These are phyloP conservation scores for Emericellopsis atlantica DNA, from an alignment of 2,329 filamentous ascomycete species.

Conservation along the genomic window DNA sequence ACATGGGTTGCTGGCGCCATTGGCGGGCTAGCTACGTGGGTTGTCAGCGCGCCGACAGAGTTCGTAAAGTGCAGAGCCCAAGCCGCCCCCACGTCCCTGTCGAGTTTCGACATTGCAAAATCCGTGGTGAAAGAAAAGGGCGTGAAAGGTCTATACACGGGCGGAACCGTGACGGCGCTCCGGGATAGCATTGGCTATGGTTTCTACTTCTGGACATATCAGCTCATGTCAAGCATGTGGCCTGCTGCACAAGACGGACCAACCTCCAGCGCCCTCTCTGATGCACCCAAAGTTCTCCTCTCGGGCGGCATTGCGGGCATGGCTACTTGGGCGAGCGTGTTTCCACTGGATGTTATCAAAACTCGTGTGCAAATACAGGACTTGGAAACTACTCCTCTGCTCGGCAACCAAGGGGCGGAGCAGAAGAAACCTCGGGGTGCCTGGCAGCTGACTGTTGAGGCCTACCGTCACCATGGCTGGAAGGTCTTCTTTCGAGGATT, in stretches of 20 bases:
- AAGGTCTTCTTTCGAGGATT: conserved; percentile 61
- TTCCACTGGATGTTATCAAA: conserved; percentile 86
- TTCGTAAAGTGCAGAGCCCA: conserved; percentile 84
- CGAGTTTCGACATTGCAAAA: conserved; percentile 51
- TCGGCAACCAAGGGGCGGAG: neutral
- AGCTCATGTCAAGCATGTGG: conserved; percentile 54
- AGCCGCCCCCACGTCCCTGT: conserved; percentile 34
- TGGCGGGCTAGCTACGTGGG: conserved; percentile 75
- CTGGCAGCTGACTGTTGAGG: conserved; percentile 48
- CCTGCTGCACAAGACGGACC: conserved; percentile 15
- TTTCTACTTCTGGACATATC: conserved; percentile 94
- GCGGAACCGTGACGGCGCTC: conserved; percentile 68
- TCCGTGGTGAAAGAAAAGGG: conserved; percentile 44
- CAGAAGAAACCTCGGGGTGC: conserved; percentile 26
- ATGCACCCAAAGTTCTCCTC: conserved; percentile 54
- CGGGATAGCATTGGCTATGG: conserved; percentile 89
- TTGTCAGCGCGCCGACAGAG: conserved; percentile 80
- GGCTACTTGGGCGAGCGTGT: conserved; percentile 80
- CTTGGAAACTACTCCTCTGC: conserved; percentile 10
- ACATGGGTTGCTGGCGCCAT: conserved; percentile 71
- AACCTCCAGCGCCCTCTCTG: conserved; percentile 19
- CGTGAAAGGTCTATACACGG: conserved; percentile 65
- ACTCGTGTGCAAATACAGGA: conserved; percentile 75
- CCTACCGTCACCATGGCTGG: conserved; percentile 52
- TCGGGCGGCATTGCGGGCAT: conserved; percentile 83